Conservation (phyloP, 2,329 filamentous ascomycete genomes). For the Akanthomyces uredinophilus region DNA sequence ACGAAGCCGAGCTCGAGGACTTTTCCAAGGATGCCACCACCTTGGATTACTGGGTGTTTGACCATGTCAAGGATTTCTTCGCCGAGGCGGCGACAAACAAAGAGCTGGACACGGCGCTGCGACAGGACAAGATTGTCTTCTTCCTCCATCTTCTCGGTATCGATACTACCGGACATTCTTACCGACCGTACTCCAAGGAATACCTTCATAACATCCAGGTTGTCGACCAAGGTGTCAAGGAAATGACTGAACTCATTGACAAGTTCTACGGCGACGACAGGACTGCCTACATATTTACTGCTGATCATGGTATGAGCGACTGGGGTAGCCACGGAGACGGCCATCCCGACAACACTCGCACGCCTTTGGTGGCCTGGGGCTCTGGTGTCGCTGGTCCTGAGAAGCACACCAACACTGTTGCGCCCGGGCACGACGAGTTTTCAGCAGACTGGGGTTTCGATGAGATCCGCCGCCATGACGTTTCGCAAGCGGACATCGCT, state of each 20-base stretch:
- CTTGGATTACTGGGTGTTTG: slow-evolving; percentile 93
- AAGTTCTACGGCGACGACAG: slow-evolving; percentile 80
- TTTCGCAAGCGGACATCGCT: slow-evolving; percentile 88
- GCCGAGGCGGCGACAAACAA: slow-evolving; percentile 71
- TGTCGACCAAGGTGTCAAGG: slow-evolving; percentile 83
- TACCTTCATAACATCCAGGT: slow-evolving; percentile 93
- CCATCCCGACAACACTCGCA: slow-evolving; percentile 94
- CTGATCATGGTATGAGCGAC: slow-evolving; percentile 98
- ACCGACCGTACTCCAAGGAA: slow-evolving; percentile 89
- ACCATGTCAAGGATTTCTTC: slow-evolving; percentile 85
- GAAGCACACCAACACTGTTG: slow-evolving; percentile 47
- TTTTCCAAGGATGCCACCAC: slow-evolving; percentile 77
- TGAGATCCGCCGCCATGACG: slow-evolving; percentile 78
- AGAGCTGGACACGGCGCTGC: slow-evolving; percentile 65
- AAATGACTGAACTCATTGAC: slow-evolving; percentile 75
- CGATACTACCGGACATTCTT: slow-evolving; percentile 82
- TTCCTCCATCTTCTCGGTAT: slow-evolving; percentile 90
- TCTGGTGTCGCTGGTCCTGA: slow-evolving; percentile 79
- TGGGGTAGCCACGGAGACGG: slow-evolving; percentile 99
- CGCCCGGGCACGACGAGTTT: slow-evolving; percentile 84
- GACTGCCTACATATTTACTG: slow-evolving; percentile 94
- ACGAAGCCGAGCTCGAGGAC: slow-evolving; percentile 81
- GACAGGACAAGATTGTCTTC: slow-evolving; percentile 85
- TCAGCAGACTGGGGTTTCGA: slow-evolving; percentile 85
- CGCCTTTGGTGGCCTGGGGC: slow-evolving; percentile 88